A percentile compares a stretch with the other conserved stretches of the same genome.
Evolutionary conservation across 192 early-diverging fungal genomes (phyloP).

Genomic region (Mortierella alpina): DNA sequence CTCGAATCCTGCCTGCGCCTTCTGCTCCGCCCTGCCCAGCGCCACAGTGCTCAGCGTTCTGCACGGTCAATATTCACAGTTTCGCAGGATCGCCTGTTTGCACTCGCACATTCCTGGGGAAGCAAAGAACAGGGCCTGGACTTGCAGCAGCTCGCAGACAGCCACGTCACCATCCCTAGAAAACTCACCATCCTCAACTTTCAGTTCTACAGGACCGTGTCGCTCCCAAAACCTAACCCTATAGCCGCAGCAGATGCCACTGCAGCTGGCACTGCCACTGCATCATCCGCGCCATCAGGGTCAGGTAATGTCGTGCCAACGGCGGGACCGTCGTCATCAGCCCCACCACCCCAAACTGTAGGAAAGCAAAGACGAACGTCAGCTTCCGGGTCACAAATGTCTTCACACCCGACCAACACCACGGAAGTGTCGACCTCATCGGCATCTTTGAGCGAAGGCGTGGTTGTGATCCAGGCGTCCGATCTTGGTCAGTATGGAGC

Average conservation of each 20-base stretch:
- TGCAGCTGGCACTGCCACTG: slow-evolving; percentile 14
- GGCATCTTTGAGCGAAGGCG: slow-evolving; percentile 54
- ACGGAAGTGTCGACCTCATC: slow-evolving; percentile 9
- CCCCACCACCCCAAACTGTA: slow-evolving; percentile 5
- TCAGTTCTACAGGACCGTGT: slow-evolving; percentile 72
- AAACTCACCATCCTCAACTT: slow-evolving; percentile 59
- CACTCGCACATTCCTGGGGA: slow-evolving; percentile 73
- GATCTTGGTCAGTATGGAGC: slow-evolving; percentile 46
- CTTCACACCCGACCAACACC: neutral
- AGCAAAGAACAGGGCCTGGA: slow-evolving; percentile 62
- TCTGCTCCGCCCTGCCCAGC: slow-evolving; percentile 88
- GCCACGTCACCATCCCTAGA: slow-evolving; percentile 53
- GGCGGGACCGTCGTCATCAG: slow-evolving; percentile 4
- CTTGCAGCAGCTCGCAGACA: slow-evolving; percentile 57
- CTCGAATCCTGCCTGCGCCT: slow-evolving; percentile 82
- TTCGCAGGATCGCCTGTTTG: slow-evolving; percentile 66
- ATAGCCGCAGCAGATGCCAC: slow-evolving; percentile 8
- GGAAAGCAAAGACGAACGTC: slow-evolving; percentile 33
- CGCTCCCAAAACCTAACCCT: slow-evolving; percentile 21
- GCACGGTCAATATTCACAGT: slow-evolving; percentile 66
- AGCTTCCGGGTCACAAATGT: slow-evolving; percentile 12
- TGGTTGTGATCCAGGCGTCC: slow-evolving; percentile 67
- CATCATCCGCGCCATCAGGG: slow-evolving; percentile 15
- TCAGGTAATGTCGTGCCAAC: slow-evolving; percentile 4
- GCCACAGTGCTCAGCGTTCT: slow-evolving; percentile 86